Conservation (phyloP, 192 early-diverging fungal species). For the Fimicolochytrium jonesii region DNA sequence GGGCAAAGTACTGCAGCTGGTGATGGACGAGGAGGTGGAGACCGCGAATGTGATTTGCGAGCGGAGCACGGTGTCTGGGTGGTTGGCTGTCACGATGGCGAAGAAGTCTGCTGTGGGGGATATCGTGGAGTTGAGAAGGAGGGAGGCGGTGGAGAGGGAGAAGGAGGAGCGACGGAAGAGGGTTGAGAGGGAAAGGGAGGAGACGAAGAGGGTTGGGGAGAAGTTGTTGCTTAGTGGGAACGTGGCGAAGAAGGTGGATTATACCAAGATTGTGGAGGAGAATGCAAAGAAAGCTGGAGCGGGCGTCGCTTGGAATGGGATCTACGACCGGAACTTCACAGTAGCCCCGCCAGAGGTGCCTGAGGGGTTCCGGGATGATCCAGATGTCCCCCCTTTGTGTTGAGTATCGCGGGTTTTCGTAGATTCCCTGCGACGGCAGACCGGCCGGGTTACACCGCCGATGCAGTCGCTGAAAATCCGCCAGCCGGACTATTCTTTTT, state of each 20-base stretch:
- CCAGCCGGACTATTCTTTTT: too few species aligned
- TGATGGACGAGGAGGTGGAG: constrained; percentile 38
- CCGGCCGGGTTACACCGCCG: too few species aligned
- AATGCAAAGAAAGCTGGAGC: constrained; percentile 1
- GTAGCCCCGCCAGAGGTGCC: not conserved
- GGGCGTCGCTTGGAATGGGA: not conserved
- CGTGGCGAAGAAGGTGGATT: constrained; percentile 6
- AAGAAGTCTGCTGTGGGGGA: constrained; percentile 20
- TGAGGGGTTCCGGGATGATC: constrained; percentile 51
- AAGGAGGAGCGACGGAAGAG: not conserved
- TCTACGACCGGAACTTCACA: constrained; percentile 14
- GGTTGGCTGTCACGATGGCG: constrained; percentile 44
- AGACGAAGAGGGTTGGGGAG: not conserved
- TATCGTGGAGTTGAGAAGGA: constrained; percentile 4
- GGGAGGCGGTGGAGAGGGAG: constrained; percentile 5
- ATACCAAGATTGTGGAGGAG: constrained; percentile 17
- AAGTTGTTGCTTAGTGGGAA: not conserved
- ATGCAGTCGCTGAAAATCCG: too few species aligned
- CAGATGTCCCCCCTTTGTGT: constrained; percentile 51
- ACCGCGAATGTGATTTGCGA: constrained; percentile 40
- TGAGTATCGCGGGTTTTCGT: too few species aligned
- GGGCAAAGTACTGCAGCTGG: constrained; percentile 52
- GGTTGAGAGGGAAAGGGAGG: constrained; percentile 4
- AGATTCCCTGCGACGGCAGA: too few species aligned
- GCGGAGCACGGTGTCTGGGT: constrained; percentile 43